Base-by-base conservation (phyloP, 257 asterid species). In the Coffea canephora region DNA sequence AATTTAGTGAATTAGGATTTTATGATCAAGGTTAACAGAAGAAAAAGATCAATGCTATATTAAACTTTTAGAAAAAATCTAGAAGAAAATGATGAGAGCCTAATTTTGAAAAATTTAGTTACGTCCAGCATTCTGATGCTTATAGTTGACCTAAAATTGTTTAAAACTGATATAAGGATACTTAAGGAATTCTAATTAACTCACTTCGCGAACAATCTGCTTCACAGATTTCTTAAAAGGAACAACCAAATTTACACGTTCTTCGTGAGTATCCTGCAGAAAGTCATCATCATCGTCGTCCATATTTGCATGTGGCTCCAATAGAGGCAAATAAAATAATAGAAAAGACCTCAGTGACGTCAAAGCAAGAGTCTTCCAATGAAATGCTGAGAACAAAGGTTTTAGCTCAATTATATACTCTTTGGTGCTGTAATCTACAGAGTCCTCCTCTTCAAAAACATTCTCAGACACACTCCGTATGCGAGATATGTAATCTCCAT, bases 181-280 rank as follows among this genome's bases (percentile, higher is more conserved):
- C 6, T 49, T 19, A 39, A 68, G 69, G 12, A 59, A 54, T 6
- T 70, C 27, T n/a, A 48, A 68, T 54, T 8, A 69, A 72, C 70
- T 83, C 81, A 93, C 99, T 93, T 96, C 99, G 11, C 95, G 95
- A 73, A 85, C 54, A 71, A 96, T 94, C 82, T 94, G 99, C 84
- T 87, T 94, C 79, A 92, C 94, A 11, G 99, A 96, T 83, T 91
- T 94, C 85, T 94, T 91, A 80, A 96, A 90, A 73, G 98, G 99
- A 84, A 83, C 89, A 69, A 85, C 90, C 87, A 94, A 87, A 88
- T 92, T 95, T 52, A 88, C 82, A 18, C 2, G 93, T 79, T 77
- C 91, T 73, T 83, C 93, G 71, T 73, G 75, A 77, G 83, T 77
- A 57, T 95, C 98, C 72, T 77, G 83, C 74, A 91, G 88, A 84